These are phyloP conservation scores for Monascus ruber DNA, from an alignment of 2,329 filamentous ascomycete species.

Conservation along the genomic window DNA sequence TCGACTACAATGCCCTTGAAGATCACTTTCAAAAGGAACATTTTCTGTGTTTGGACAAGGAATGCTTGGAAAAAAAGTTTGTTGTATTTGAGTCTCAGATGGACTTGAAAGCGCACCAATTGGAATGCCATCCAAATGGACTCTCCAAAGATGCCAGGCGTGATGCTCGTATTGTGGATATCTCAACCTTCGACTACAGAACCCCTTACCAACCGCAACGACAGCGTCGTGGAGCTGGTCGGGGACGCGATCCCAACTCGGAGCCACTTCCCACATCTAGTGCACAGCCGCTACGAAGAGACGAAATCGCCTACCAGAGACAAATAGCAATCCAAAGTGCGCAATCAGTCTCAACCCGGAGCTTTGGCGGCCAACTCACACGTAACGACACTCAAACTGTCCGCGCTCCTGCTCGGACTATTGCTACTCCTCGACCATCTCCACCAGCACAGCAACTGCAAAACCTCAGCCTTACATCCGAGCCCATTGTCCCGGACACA, in stretches of 20 bases:
- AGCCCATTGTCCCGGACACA: conserved; percentile 37
- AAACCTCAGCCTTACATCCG: conserved; percentile 37
- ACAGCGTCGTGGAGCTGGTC: conserved; percentile 47
- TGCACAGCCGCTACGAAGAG: conserved; percentile 68
- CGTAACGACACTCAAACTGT: conserved; percentile 36
- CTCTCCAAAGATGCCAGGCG: conserved; percentile 72
- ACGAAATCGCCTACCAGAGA: conserved; percentile 82
- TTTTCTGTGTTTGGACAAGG: conserved; percentile 69
- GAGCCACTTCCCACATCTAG: conserved; percentile 67
- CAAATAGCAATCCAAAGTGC: conserved; percentile 85
- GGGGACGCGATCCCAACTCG: conserved; percentile 77
- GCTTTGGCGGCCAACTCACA: conserved; percentile 78
- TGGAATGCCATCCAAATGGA: conserved; percentile 68
- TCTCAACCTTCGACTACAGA: conserved; percentile 73
- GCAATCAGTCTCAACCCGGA: conserved; percentile 66
- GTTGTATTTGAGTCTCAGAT: conserved; percentile 92
- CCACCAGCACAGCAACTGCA: conserved; percentile 34
- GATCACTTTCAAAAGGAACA: conserved; percentile 81
- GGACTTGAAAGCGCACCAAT: conserved; percentile 86
- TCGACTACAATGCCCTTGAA: conserved; percentile 77
- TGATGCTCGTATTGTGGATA: conserved; percentile 75
- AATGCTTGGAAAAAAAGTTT: conserved; percentile 94
- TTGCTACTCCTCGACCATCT: conserved; percentile 12
- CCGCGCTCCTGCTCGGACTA: conserved; percentile 31
- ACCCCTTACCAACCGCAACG: conserved; percentile 56